A percentile compares a stretch with the other conserved stretches of the same genome.
Conservation (phyloP, 768 basidiomycete species). For the Xerocomellus amylosporus region DNA sequence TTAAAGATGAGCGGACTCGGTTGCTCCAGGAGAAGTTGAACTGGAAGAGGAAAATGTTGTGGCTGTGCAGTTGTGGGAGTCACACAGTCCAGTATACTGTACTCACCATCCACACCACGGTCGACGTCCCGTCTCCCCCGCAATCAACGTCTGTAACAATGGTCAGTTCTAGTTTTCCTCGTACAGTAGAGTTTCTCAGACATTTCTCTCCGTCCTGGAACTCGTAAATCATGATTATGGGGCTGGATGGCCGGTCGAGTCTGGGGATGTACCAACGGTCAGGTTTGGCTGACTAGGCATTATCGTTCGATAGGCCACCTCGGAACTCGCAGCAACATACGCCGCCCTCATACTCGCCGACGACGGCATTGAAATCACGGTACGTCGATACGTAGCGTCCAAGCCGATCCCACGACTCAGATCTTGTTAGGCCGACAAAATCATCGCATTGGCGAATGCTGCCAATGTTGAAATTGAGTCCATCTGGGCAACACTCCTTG, state of each 20-base stretch:
- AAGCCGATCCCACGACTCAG: not conserved
- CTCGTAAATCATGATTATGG: not conserved
- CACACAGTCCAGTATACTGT: too few species aligned
- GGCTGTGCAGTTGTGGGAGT: constrained; percentile 22
- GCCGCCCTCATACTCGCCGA: constrained; percentile 98
- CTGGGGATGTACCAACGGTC: constrained; percentile 11
- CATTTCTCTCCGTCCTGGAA: not conserved
- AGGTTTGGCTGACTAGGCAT: constrained; percentile 12
- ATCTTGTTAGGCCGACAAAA: constrained; percentile 80
- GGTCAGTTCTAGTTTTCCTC: constrained; percentile 19
- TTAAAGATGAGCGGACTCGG: too few species aligned
- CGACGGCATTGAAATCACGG: constrained; percentile 95
- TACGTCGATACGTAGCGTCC: constrained; percentile 42
- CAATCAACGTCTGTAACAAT: constrained; percentile 17
- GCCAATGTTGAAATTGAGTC: constrained; percentile 87
- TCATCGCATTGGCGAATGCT: constrained; percentile 76
- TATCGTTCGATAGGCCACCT: constrained; percentile 40
- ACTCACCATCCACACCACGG: constrained; percentile 15
- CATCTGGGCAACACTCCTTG: constrained; percentile 96
- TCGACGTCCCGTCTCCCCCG: constrained; percentile 12
- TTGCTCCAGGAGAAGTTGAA: too few species aligned
- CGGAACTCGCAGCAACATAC: constrained; percentile 91
- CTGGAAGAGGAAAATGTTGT: not conserved
- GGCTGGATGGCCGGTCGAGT: constrained; percentile 20
- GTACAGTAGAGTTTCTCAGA: not conserved